A percentile compares a stretch with the other conserved stretches of the same genome.
Evolutionary conservation across 257 asterid species (phyloP).

Genomic region (Nemophila menziesii): DNA sequence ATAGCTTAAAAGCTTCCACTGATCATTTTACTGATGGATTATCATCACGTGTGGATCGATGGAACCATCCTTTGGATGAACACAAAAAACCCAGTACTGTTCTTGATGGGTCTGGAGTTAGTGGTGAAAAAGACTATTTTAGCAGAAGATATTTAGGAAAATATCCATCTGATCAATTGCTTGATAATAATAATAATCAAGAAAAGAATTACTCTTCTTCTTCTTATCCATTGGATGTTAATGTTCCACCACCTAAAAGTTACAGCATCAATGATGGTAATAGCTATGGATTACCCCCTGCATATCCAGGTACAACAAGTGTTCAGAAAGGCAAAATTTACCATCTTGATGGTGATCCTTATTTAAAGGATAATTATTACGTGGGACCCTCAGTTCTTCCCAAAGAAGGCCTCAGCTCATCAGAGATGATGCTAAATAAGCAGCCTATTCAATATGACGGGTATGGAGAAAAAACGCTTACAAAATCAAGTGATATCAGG

Average conservation of each 20-base stretch:
- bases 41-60: too few species aligned
- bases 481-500: slow-evolving; percentile 24
- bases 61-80: too few species aligned
- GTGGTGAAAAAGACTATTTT: slow-evolving; percentile 23
- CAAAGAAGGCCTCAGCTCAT: slow-evolving; percentile 18
- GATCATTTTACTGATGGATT: slow-evolving; percentile 22
- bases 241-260: slow-evolving; percentile 10
- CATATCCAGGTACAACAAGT: slow-evolving; percentile 16
- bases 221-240: slow-evolving; percentile 20
- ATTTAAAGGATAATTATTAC: slow-evolving; percentile 22
- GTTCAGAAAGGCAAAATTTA: slow-evolving; percentile 19
- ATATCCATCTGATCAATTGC: slow-evolving; percentile 15
- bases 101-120: slow-evolving; percentile 2
- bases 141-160: slow-evolving; percentile 13
- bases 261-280: slow-evolving; percentile 17
- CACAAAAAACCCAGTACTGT: too few species aligned
- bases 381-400: slow-evolving; percentile 23
- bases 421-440: slow-evolving; percentile 19
- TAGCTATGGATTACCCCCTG: slow-evolving; percentile 17
- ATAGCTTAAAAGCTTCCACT: slow-evolving; percentile 13
- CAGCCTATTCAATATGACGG: slow-evolving; percentile 23
- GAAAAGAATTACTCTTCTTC: slow-evolving; percentile 26
- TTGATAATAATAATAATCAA: slow-evolving; percentile 22
- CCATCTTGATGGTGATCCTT: slow-evolving; percentile 18
- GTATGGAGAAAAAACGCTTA: slow-evolving; percentile 18